Conservation (phyloP, 164 flowering plant genomes). For the Vitis riparia region DNA sequence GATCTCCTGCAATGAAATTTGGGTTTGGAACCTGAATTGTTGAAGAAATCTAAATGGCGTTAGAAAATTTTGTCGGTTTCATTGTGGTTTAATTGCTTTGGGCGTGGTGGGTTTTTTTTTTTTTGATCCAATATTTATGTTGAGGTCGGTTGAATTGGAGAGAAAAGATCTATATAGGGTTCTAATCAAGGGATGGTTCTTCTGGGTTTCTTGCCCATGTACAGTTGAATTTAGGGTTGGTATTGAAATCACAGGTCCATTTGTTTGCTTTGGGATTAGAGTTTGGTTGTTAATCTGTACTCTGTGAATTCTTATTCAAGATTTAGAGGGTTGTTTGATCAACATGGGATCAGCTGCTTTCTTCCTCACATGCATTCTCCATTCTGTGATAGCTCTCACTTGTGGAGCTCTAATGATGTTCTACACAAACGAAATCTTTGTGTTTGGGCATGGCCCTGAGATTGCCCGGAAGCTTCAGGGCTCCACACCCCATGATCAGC, state of each 20-base stretch:
- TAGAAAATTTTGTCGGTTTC: not conserved
- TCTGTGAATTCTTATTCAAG: no score
- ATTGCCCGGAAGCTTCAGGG: slow-evolving; percentile 66
- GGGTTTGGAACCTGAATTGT: no score
- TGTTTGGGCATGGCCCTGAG: slow-evolving; percentile 60
- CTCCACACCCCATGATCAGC: slow-evolving; percentile 77
- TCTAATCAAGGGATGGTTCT: slow-evolving; percentile 17
- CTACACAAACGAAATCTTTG: slow-evolving; percentile 50
- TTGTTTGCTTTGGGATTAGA: no score
- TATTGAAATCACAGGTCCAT: no score
- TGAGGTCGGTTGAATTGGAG: not conserved
- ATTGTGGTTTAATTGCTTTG: no score
- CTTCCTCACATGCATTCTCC: slow-evolving; percentile 57
- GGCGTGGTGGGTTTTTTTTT: no score
- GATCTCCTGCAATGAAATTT: no score
- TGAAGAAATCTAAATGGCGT: no score
- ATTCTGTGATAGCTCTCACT: slow-evolving; percentile 55
- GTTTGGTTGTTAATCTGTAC: no score
- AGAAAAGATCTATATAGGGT: not conserved
- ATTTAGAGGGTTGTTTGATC: not conserved
- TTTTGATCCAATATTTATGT: no score
- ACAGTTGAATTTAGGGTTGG: no score
- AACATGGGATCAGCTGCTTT: slow-evolving; percentile 43
- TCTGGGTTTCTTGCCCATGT: not conserved
- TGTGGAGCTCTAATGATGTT: slow-evolving; percentile 81